Conservation (phyloP, 2,329 filamentous ascomycete species). For the Fusarium circinatum region DNA sequence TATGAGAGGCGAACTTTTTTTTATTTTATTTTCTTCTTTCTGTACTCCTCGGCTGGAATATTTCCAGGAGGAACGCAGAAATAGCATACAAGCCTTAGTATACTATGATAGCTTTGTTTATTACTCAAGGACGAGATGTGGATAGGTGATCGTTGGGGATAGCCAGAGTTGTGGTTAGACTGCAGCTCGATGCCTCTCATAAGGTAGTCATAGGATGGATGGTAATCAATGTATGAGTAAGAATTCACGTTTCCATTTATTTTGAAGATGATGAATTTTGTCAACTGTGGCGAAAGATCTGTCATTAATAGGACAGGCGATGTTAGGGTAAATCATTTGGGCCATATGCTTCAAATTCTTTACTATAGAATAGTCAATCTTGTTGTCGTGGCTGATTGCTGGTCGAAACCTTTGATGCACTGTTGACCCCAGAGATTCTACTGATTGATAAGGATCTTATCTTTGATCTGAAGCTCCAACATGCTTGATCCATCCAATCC, state of each 20-base stretch:
- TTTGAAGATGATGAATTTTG: neutral
- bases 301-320: neutral
- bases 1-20: slow-evolving; percentile 24
- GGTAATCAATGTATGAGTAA: slow-evolving; percentile 45
- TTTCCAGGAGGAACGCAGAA: slow-evolving; percentile 12
- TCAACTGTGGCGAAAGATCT: neutral
- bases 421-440: neutral
- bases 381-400: neutral
- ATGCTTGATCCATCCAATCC: slow-evolving; percentile 8
- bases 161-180: slow-evolving; percentile 10
- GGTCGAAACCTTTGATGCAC: neutral
- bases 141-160: slow-evolving; percentile 8
- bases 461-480: neutral
- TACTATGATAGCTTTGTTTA: slow-evolving; percentile 29
- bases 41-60: slow-evolving; percentile 3
- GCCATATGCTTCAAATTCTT: neutral
- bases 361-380: neutral
- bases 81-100: slow-evolving; percentile 35
- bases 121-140: slow-evolving; percentile 13
- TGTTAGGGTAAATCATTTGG: no score
- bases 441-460: slow-evolving; percentile 27
- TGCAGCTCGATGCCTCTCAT: slow-evolving; percentile 14
- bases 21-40: slow-evolving; percentile 15
- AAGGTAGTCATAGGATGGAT: slow-evolving; percentile 33
- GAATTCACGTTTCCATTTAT: slow-evolving; percentile 33